phyloP scores from a whole-genome alignment of 2,329 filamentous ascomycete species.

The Aspergillus cejpii region DNA sequence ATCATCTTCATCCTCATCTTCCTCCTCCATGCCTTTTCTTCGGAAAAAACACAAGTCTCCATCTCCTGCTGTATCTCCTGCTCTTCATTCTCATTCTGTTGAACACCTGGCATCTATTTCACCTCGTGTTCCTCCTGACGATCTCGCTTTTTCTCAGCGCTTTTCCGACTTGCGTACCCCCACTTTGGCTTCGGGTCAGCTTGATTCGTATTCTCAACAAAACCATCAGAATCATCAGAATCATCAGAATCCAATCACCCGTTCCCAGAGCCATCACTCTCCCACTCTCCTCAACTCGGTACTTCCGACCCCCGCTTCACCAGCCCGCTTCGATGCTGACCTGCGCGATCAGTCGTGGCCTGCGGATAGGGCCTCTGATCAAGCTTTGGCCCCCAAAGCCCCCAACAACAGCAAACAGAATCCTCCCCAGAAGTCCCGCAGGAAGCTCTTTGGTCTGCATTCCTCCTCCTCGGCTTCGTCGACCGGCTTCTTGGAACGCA shows the following conservation, averaged over 20 bases:
- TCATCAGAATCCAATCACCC: constrained; percentile 12
- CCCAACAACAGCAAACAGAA: not conserved
- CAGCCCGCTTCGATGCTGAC: constrained; percentile 20
- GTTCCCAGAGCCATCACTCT: constrained; percentile 25
- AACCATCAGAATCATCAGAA: constrained; percentile 5
- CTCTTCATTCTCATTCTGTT: constrained; percentile 18
- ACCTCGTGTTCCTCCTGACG: constrained; percentile 3
- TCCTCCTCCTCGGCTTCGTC: constrained; percentile 14
- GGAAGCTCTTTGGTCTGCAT: constrained; percentile 19
- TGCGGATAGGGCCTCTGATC: constrained; percentile 8
- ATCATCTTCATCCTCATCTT: not conserved
- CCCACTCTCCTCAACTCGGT: constrained; percentile 7
- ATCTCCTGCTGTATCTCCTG: constrained; percentile 10
- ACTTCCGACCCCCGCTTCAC: constrained; percentile 3
- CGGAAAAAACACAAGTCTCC: constrained; percentile 18
- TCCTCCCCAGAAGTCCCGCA: constrained; percentile 6
- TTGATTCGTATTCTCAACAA: constrained; percentile 4
- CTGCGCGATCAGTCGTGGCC: constrained; percentile 23
- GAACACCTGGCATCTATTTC: constrained; percentile 15
- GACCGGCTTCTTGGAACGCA: constrained; percentile 25
- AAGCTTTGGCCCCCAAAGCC: constrained; percentile 19
- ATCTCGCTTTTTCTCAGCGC: constrained; percentile 9
- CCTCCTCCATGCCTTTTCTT: constrained; percentile 22
- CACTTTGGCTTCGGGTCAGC: not conserved
- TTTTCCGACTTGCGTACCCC: constrained; percentile 7